A percentile compares a stretch with the other conserved stretches of the same genome.
phyloP scores from a whole-genome alignment of 2,329 filamentous ascomycete species.

The Colletotrichum salicis region DNA sequence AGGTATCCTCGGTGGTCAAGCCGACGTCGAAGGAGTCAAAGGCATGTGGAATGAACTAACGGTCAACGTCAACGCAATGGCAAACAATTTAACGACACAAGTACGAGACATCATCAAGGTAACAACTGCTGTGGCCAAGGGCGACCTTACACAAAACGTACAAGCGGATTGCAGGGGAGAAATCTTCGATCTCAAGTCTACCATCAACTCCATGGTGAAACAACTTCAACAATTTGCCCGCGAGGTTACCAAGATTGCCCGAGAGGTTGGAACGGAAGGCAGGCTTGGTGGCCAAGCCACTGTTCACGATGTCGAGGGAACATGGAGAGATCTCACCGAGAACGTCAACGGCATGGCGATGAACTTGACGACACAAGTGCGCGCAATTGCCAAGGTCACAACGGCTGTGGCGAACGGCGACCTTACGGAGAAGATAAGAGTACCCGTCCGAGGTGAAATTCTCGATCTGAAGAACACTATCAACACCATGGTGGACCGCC shows the following conservation, averaged over 20 bases:
- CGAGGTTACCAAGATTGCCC: conserved; percentile 95
- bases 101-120: conserved; percentile 94
- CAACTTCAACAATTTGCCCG: conserved; percentile 96
- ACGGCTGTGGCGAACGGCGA: conserved; percentile 95
- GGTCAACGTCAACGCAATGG: conserved; percentile 89
- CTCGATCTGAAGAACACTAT: conserved; percentile 96
- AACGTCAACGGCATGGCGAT: conserved; percentile 99
- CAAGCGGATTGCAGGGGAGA: conserved; percentile 92
- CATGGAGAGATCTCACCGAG: conserved; percentile 95
- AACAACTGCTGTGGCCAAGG: conserved; percentile 78
- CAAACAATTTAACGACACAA: conserved; percentile 86
- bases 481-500: conserved; percentile 98
- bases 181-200: conserved; percentile 94
- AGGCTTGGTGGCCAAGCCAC: conserved; percentile 94
- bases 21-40: conserved; percentile 84
- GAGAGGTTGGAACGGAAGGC: conserved; percentile 96
- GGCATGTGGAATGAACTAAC: conserved; percentile 91
- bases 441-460: conserved; percentile 94
- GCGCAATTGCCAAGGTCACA: conserved; percentile 96
- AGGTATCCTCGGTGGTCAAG: conserved; percentile 83
- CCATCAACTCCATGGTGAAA: conserved; percentile 99
- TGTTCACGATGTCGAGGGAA: conserved; percentile 95
- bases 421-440: conserved; percentile 93
- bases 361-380: conserved; percentile 96
- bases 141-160: conserved; percentile 96